Evolutionary conservation across 1,284 basidiomycete genomes (phyloP).

Genomic region (Cutaneotrichosporon cutaneum): DNA sequence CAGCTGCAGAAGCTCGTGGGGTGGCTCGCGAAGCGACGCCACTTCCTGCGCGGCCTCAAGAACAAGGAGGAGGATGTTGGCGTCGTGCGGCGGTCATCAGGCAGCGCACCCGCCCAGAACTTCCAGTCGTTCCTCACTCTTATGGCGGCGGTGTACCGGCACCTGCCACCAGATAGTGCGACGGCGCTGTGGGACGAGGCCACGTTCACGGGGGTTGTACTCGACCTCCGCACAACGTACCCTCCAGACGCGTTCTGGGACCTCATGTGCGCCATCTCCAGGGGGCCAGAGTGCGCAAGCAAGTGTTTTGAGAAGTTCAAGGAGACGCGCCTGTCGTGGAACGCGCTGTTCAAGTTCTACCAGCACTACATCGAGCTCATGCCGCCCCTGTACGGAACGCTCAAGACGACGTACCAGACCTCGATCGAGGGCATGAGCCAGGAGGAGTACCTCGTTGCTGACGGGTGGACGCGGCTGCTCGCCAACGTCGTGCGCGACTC

Average conservation of each 20-base stretch:
- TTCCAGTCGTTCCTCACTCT: slow-evolving; percentile 80
- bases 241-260: slow-evolving; percentile 80
- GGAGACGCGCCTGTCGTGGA: slow-evolving; percentile 40
- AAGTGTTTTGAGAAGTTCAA: slow-evolving; percentile 45
- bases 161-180: slow-evolving; percentile 70
- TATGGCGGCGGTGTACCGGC: slow-evolving; percentile 74
- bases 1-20: slow-evolving; percentile 71
- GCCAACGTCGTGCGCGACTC: slow-evolving; percentile 77
- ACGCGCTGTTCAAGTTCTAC: slow-evolving; percentile 41
- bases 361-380: slow-evolving; percentile 45
- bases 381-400: slow-evolving; percentile 43
- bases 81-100: slow-evolving; percentile 58
- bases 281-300: slow-evolving; percentile 72
- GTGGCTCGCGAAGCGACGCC: slow-evolving; percentile 73
- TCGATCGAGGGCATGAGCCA: slow-evolving; percentile 36
- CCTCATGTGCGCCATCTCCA: slow-evolving; percentile 80
- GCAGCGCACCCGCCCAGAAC: slow-evolving; percentile 55
- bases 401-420: slow-evolving; percentile 32
- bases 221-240: slow-evolving; percentile 68
- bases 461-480: slow-evolving; percentile 59
- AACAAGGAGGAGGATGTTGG: slow-evolving; percentile 80
- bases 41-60: slow-evolving; percentile 85
- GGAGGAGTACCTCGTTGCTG: slow-evolving; percentile 36
- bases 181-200: slow-evolving; percentile 79
- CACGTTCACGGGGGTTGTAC: slow-evolving; percentile 78